Conservation (phyloP, 225 moss, liverwort and hornwort species). For the Bryoerythrophyllum caledonicum region DNA sequence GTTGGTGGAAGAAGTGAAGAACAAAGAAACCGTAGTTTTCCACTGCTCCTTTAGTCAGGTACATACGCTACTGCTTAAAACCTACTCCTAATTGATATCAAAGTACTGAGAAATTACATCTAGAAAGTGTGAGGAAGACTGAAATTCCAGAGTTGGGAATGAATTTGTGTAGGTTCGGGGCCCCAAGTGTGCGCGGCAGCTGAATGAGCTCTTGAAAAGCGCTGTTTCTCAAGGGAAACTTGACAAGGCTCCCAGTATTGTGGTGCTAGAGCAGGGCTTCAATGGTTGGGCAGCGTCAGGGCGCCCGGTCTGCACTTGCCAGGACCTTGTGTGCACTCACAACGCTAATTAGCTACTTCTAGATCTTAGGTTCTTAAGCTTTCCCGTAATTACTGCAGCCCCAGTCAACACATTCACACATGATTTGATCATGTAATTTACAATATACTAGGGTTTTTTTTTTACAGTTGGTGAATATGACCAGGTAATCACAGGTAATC, state of each 20-base stretch:
- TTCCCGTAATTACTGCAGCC: neutral
- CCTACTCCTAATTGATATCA: neutral
- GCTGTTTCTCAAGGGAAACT: constrained; percentile 36
- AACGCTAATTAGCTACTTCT: constrained; percentile 12
- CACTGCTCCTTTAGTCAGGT: constrained; percentile 88
- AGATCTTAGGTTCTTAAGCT: neutral
- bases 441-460: neutral
- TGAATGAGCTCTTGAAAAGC: constrained; percentile 59
- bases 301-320: constrained; percentile 75
- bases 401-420: neutral
- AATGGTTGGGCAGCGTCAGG: constrained; percentile 84
- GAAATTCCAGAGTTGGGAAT: neutral
- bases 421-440: constrained; percentile 12
- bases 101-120: too few relatives aligned
- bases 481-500: too few relatives aligned
- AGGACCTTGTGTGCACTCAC: constrained; percentile 48
- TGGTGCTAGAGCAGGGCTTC: constrained; percentile 74
- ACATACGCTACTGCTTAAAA: neutral
- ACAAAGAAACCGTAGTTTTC: constrained; percentile 76
- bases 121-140: too few relatives aligned
- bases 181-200: constrained; percentile 72
- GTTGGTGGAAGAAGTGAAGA: constrained; percentile 69
- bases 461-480: too few relatives aligned
- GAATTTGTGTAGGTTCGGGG: constrained; percentile 66
- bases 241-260: constrained; percentile 57